phyloP scores from a whole-genome alignment of 1,139 yeast genomes.

The Arxiozyma heterogenica region DNA sequence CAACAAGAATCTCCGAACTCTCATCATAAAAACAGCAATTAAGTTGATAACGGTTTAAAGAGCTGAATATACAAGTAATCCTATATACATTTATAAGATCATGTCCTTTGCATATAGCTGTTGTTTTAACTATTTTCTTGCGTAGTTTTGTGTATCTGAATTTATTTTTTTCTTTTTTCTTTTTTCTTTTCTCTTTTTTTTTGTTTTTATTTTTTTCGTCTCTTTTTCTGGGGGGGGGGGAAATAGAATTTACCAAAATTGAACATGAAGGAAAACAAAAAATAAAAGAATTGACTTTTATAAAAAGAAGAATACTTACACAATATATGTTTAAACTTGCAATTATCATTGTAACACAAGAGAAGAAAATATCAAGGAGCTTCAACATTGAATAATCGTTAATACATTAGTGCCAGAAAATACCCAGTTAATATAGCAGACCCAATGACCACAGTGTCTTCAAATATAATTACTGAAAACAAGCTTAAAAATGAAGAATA shows the following conservation, averaged over 20 bases:
- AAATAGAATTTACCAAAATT: too few species aligned
- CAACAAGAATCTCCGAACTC: not conserved
- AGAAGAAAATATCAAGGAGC: not conserved
- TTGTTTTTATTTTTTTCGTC: not conserved
- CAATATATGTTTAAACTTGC: too few species aligned
- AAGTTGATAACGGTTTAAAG: not conserved
- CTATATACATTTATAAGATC: not conserved
- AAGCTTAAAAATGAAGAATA: slow-evolving; percentile 53
- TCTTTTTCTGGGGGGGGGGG: not conserved
- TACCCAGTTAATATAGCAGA: not conserved
- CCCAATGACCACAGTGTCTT: not conserved
- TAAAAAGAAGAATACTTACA: too few species aligned
- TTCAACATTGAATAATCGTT: not conserved
- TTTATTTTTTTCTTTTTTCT: not conserved
- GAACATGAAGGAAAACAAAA: too few species aligned
- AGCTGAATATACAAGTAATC: not conserved
- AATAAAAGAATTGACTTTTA: not conserved
- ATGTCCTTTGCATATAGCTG: not conserved
- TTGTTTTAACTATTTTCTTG: not conserved
- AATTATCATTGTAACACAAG: too few species aligned
- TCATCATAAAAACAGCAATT: not conserved
- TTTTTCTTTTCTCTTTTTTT: too few species aligned
- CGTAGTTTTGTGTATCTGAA: not conserved
- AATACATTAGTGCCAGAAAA: not conserved
- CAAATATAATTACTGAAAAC: slow-evolving; percentile 14